A percentile compares a stretch with the other conserved stretches of the same genome.
Conservation (phyloP, 148 eudicot species). For the Dianthus caryophyllus region DNA sequence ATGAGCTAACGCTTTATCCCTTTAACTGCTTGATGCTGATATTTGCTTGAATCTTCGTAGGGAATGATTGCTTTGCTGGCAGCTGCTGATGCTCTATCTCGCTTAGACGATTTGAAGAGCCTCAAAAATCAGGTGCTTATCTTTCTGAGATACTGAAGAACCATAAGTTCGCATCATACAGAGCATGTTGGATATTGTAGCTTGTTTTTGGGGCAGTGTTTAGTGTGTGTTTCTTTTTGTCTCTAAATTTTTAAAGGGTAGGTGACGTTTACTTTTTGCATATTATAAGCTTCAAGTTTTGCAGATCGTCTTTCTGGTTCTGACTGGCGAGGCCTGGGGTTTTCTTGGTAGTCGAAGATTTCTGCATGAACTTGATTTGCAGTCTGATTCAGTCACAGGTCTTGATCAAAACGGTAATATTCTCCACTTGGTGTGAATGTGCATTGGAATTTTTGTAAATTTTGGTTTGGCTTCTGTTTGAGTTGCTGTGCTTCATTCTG, state of each 20-base stretch:
- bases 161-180: neutral
- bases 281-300: neutral
- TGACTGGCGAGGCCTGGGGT: constrained; percentile 99
- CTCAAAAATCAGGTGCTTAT: constrained; percentile 68
- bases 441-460: neutral
- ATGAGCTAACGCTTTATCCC: constrained; percentile 4
- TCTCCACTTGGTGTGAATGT: constrained; percentile 1
- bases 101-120: constrained; percentile 40
- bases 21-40: constrained; percentile 15
- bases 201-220: neutral
- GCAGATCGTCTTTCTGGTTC: constrained; percentile 79
- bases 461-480: no score
- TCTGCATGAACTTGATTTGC: constrained; percentile 72
- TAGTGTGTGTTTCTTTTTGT: neutral
- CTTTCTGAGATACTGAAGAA: neutral
- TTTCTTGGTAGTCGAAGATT: constrained; percentile 94
- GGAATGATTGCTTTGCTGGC: constrained; percentile 85
- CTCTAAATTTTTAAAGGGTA: neutral
- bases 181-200: neutral
- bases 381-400: constrained; percentile 60
- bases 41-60: constrained; percentile 33
- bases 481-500: neutral
- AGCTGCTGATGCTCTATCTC: constrained; percentile 90
- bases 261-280: neutral
- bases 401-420: constrained; percentile 68